Evolutionary conservation across 805 yeast species (phyloP), one percentile per base, ranked within the genome.

Genomic region (Maudiozyma saulgeensis): DNA sequence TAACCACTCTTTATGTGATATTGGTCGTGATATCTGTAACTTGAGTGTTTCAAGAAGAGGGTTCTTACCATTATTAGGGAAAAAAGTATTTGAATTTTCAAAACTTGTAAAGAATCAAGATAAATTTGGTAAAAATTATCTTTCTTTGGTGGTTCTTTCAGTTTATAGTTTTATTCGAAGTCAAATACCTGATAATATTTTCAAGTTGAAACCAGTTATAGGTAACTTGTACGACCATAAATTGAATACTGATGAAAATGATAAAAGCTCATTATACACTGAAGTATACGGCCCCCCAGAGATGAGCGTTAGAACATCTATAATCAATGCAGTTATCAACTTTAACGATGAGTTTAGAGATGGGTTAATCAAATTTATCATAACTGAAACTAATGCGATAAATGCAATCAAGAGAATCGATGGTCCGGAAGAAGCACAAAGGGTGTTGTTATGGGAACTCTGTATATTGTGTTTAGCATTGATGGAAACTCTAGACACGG

Each of bases 1-100:
- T 12, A 51, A 49, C 4, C 6, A 21, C 6, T 45, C 38, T 51
- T 0, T 59, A 51, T 18, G 45, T 37, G 26, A 53, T 49, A 18
- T 70, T 47, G 71, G 78, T 1, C 44, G 55, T 13, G 72, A 77
- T 1, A 70, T 82, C 2, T 67, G 82, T 28, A 55, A 58, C 1
- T 73, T 76, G 43, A 68, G 87, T 0, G 72, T 61, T 48, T 81
- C 86, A 0, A 76, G 96, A 63, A 78, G 95, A 55, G 74, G 84
- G 2, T 66, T 89, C 7, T 64, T 87, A 23, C 90, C 96, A 0
- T 56, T 73, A 0, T 60, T 89, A 11, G 71, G 84, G 9, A 63
- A 62, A 26, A 60, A 69, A 6, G 54, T 88, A 3, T 68, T 73
- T 6, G 55, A 61, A 4, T 81, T 71, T 54, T 80, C 80, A 56